Evolutionary conservation across 495 filamentous ascomycete genomes (phyloP).

Genomic region (Cenococcum geophilum): DNA sequence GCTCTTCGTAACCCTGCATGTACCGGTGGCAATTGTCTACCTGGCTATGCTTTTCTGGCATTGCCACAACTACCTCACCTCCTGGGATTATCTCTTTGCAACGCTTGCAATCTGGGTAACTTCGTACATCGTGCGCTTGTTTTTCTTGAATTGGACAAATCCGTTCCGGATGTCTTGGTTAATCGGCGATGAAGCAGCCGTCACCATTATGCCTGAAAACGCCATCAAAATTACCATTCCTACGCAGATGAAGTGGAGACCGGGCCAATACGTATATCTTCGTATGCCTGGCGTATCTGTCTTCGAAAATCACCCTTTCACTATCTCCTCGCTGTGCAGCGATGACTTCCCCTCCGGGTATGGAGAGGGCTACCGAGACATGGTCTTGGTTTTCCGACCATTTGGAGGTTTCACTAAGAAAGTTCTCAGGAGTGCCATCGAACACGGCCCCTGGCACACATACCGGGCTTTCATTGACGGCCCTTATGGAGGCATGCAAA

Average conservation of each 20-base stretch:
- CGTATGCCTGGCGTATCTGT: constrained; percentile 86
- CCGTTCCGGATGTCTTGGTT: constrained; percentile 73
- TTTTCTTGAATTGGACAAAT: constrained; percentile 79
- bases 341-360: constrained; percentile 84
- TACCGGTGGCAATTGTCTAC: constrained; percentile 73
- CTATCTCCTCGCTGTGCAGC: constrained; percentile 83
- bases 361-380: constrained; percentile 78
- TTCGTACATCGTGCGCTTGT: constrained; percentile 38
- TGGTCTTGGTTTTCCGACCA: constrained; percentile 84
- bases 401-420: constrained; percentile 82
- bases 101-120: constrained; percentile 77
- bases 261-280: constrained; percentile 91
- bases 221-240: constrained; percentile 90
- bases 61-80: constrained; percentile 82
- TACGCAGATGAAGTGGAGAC: constrained; percentile 86
- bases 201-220: constrained; percentile 83
- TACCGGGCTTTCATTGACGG: constrained; percentile 89
- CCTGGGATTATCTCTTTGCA: constrained; percentile 84
- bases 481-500: constrained; percentile 89
- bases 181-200: constrained; percentile 79
- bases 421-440: constrained; percentile 68
- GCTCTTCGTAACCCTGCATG: constrained; percentile 73
- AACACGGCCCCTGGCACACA: constrained; percentile 76
- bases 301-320: constrained; percentile 93
- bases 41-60: constrained; percentile 92